Base-by-base conservation (phyloP, 176 grass and related monocot genomes). In the Cenchrus fungigraminus region DNA sequence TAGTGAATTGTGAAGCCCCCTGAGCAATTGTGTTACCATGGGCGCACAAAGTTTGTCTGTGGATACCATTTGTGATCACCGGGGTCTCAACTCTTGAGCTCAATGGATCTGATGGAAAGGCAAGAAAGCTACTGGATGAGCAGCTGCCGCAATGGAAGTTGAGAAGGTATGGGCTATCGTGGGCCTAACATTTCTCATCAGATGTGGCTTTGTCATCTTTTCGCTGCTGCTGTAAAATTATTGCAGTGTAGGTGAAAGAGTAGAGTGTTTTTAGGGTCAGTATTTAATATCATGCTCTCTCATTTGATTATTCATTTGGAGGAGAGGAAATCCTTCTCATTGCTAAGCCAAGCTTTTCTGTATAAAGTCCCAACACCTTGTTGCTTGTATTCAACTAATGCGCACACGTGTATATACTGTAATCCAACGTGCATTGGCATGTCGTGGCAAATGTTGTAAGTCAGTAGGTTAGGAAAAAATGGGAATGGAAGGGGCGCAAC, bases 261-360 rank as follows among this genome's bases (percentile, higher is more conserved):
- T 87, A 91, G 89, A 84, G 70, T 46, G 46, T 87, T 63, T 87
- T 87, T 88, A 82, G 79, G 76, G 85, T 87, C 85, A 84, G 81
- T 84, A 84, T 91, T 82, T 78, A 88, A 81, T 73, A 70, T 52
- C 66, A 72, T 87, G 89, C 85, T 87, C 85, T 79, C 89, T 76
- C 64, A 84, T 87, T 81, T 91, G 81, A 81, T 91, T 91, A 91
- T 91, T 91, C 85, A 84, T 87, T 87, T 87, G 81, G 76, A 87
- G 84, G 83, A 84, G 80, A 63, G 81, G 68, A 74, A 83, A 84
- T 79, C 79, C 57, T 84, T 84, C 89, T 87, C 81, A 70, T 87
- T 84, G 83, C 76, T 91, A 84, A 63, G 86, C 74, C 86, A 86
- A 83, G 31, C 51, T 83, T 78, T 58, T 79, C 49, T 73, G 84